A percentile compares a stretch with the other conserved stretches of the same genome.
Conservation (phyloP, 1,139 yeast genomes). For the Hyphopichia buzzinii region DNA sequence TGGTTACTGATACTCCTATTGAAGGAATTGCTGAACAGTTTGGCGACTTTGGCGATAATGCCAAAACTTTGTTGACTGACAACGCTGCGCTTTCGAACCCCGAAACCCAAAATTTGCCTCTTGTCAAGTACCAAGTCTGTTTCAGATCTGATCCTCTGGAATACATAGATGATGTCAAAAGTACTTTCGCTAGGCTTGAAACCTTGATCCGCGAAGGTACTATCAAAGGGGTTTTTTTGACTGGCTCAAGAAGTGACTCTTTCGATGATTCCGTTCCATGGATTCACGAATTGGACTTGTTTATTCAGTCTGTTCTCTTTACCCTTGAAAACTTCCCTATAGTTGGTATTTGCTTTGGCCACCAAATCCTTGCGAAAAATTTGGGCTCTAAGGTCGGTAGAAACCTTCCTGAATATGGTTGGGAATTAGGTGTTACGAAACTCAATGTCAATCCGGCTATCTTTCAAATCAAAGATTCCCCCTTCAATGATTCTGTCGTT, state of each 20-base stretch:
- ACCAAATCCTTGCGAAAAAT: conserved; percentile 69
- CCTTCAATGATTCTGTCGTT: conserved; percentile 23
- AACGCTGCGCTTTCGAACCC: conserved; percentile 10
- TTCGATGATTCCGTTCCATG: conserved; percentile 49
- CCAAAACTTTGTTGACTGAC: conserved; percentile 25
- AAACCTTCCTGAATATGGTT: conserved; percentile 51
- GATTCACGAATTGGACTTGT: conserved; percentile 50
- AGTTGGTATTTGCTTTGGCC: conserved; percentile 83
- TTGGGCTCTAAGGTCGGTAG: conserved; percentile 60
- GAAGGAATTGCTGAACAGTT: conserved; percentile 23
- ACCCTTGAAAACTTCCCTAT: conserved; percentile 36
- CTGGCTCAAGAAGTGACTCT: conserved; percentile 66
- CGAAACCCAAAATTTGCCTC: conserved; percentile 7
- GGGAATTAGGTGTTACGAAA: conserved; percentile 69
- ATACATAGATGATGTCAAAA: conserved; percentile 9
- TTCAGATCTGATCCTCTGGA: conserved; percentile 35
- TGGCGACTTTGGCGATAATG: conserved; percentile 57
- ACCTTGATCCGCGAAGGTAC: conserved; percentile 29
- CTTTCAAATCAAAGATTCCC: conserved; percentile 29
- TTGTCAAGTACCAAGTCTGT: conserved; percentile 47
- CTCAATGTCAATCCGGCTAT: conserved; percentile 46
- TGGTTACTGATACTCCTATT: conserved; percentile 47
- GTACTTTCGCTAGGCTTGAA: conserved; percentile 16
- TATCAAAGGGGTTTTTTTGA: conserved; percentile 49
- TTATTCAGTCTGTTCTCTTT: conserved; percentile 30